These are phyloP conservation scores for Tuber brumale DNA, from an alignment of 495 filamentous ascomycete species.

Conservation along the genomic window DNA sequence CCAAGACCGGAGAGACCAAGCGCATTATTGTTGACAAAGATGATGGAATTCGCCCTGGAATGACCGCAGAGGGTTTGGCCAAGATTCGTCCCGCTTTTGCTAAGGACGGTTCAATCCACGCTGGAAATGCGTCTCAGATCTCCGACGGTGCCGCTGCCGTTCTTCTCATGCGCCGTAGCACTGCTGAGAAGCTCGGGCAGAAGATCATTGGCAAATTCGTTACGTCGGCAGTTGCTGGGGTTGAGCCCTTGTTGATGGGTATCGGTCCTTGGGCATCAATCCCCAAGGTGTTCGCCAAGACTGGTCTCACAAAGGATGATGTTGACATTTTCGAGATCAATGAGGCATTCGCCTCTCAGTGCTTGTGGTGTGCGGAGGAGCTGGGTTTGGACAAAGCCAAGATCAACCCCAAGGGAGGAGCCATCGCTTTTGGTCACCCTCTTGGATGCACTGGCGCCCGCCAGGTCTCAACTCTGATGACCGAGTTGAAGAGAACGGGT, in stretches of 20 bases:
- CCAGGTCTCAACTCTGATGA: slow-evolving; percentile 86
- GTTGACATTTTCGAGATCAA: slow-evolving; percentile 99
- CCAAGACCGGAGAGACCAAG: slow-evolving; percentile 82
- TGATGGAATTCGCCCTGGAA: slow-evolving; percentile 78
- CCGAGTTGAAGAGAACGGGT: slow-evolving; percentile 72
- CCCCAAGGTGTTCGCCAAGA: slow-evolving; percentile 79
- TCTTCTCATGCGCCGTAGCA: slow-evolving; percentile 89
- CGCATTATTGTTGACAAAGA: slow-evolving; percentile 76
- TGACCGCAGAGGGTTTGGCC: slow-evolving; percentile 74
- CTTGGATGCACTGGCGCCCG: slow-evolving; percentile 89
- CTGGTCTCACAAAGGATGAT: slow-evolving; percentile 78
- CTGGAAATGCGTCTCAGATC: slow-evolving; percentile 92
- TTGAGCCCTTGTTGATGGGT: slow-evolving; percentile 91
- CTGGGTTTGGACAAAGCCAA: slow-evolving; percentile 71
- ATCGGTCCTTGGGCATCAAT: slow-evolving; percentile 94
- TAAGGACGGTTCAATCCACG: slow-evolving; percentile 88
- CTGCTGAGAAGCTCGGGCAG: slow-evolving; percentile 80
- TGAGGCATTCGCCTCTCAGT: slow-evolving; percentile 95
- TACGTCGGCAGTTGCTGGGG: slow-evolving; percentile 73
- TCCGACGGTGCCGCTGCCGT: slow-evolving; percentile 94
- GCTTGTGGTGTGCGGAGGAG: slow-evolving; percentile 86
- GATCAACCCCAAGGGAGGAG: slow-evolving; percentile 95
- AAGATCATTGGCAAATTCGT: slow-evolving; percentile 87
- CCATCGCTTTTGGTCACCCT: slow-evolving; percentile 98
- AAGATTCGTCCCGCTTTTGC: slow-evolving; percentile 91